Evolutionary conservation across 805 yeast genomes (phyloP).

Genomic region (Wickerhamiella sergipiensis): DNA sequence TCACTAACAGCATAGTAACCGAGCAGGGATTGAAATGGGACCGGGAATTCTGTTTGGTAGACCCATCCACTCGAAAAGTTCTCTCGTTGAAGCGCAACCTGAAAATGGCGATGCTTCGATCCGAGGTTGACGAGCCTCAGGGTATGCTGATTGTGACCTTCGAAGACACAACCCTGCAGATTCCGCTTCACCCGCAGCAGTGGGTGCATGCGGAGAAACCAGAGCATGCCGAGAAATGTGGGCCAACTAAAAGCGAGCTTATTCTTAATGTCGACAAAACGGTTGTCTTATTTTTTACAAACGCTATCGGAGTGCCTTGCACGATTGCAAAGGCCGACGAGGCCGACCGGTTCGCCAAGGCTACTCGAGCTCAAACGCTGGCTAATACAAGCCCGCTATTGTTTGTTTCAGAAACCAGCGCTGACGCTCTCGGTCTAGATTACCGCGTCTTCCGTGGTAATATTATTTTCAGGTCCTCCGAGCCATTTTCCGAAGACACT

Average conservation of each 20-base stretch:
- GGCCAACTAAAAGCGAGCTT: neutral
- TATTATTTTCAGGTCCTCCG: conserved; percentile 21
- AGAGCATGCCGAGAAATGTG: neutral
- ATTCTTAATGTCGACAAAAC: conserved; percentile 10
- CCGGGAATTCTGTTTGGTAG: conserved; percentile 29
- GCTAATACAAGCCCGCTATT: conserved; percentile 31
- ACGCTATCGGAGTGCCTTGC: conserved; percentile 24
- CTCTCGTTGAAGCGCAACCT: conserved; percentile 25
- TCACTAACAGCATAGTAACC: conserved; percentile 18
- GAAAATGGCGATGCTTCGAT: conserved; percentile 26
- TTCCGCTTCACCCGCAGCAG: conserved; percentile 3
- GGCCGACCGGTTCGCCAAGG: conserved; percentile 4
- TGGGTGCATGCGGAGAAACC: conserved; percentile 4
- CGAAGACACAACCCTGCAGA: neutral
- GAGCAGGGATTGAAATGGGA: conserved; percentile 29
- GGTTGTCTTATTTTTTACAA: conserved; percentile 22
- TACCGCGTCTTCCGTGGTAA: conserved; percentile 28
- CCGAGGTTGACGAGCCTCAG: conserved; percentile 17
- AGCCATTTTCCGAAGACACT: conserved; percentile 28
- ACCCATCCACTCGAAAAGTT: conserved; percentile 18
- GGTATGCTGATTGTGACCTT: neutral
- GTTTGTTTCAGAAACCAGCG: conserved; percentile 24
- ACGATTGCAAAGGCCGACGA: conserved; percentile 22
- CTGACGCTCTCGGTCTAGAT: conserved; percentile 12
- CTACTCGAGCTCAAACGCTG: conserved; percentile 9